Evolutionary conservation across 495 filamentous ascomycete species (phyloP).

Genomic region (Aspergillus nidulans): DNA sequence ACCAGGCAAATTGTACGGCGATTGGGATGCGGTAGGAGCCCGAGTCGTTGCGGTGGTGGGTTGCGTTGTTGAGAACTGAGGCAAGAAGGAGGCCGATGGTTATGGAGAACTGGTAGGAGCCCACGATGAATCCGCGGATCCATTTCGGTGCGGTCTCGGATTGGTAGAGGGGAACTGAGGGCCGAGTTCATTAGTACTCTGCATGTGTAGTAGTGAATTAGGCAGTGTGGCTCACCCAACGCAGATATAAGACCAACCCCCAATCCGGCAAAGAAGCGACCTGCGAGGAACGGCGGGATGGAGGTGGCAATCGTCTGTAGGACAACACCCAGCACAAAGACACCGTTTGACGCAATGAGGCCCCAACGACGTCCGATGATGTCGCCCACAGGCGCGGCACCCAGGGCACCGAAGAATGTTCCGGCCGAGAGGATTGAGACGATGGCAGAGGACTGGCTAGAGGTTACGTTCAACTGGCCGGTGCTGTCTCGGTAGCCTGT

Average conservation of each 20-base stretch:
- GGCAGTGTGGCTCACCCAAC: too few relatives aligned
- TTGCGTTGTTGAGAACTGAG: constrained; percentile 70
- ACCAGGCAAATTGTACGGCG: constrained; percentile 77
- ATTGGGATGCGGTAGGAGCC: constrained; percentile 80
- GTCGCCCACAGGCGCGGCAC: constrained; percentile 67
- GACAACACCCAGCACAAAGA: constrained; percentile 79
- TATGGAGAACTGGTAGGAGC: constrained; percentile 78
- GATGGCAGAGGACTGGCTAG: constrained; percentile 56
- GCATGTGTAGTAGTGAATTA: too few relatives aligned
- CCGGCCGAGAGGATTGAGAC: constrained; percentile 85
- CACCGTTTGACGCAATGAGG: constrained; percentile 59
- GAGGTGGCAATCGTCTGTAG: constrained; percentile 65
- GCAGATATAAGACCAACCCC: constrained; percentile 75
- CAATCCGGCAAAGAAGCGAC: constrained; percentile 75
- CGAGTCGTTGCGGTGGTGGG: constrained; percentile 55
- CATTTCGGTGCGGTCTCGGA: constrained; percentile 76
- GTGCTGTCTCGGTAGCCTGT: constrained; percentile 56
- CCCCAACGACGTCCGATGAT: constrained; percentile 66
- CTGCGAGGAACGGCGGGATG: constrained; percentile 68
- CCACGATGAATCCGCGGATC: constrained; percentile 78
- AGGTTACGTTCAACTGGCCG: constrained; percentile 53
- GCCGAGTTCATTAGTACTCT: too few relatives aligned
- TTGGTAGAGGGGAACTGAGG: constrained; percentile 75
- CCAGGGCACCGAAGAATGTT: constrained; percentile 80
- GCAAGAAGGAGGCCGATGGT: constrained; percentile 81